Conservation (phyloP, 2,329 filamentous ascomycete genomes). For the Trichophyton schoenleinii region DNA sequence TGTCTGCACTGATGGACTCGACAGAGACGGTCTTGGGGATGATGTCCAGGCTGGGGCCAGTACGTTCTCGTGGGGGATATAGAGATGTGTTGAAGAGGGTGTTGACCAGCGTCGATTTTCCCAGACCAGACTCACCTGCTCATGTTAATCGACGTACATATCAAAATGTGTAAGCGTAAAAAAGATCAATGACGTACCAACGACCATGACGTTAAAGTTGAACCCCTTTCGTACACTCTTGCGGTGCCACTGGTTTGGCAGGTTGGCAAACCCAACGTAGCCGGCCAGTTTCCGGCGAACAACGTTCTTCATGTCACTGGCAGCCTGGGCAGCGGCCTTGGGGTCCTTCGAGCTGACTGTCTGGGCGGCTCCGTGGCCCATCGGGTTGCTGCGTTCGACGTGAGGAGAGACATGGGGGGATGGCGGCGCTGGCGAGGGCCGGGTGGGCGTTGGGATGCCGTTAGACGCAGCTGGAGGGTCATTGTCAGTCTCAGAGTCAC, state of each 20-base stretch:
- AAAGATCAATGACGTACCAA: slow-evolving; percentile 56
- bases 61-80: slow-evolving; percentile 97
- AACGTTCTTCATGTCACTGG: slow-evolving; percentile 76
- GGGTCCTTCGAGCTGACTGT: slow-evolving; percentile 54
- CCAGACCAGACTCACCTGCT: slow-evolving; percentile 91
- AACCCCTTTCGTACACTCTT: slow-evolving; percentile 99
- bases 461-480: slow-evolving; percentile 20
- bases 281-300: slow-evolving; percentile 96
- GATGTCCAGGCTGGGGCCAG: slow-evolving; percentile 91
- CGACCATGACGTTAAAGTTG: slow-evolving; percentile 99
- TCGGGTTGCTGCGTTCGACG: slow-evolving; percentile 47
- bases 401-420: slow-evolving; percentile 22
- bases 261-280: slow-evolving; percentile 96
- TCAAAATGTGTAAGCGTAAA: neutral
- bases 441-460: slow-evolving; percentile 17
- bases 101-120: slow-evolving; percentile 98
- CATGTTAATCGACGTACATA: neutral
- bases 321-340: slow-evolving; percentile 43
- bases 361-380: slow-evolving; percentile 42
- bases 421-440: slow-evolving; percentile 28
- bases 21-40: slow-evolving; percentile 97
- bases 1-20: slow-evolving; percentile 88
- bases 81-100: slow-evolving; percentile 99
- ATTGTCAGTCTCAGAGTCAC: slow-evolving; percentile 21
- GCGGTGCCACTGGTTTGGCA: slow-evolving; percentile 99